A percentile compares a stretch with the other conserved stretches of the same genome.
Conservation (phyloP, 495 filamentous ascomycete genomes). For the Cladorrhinum samala region DNA sequence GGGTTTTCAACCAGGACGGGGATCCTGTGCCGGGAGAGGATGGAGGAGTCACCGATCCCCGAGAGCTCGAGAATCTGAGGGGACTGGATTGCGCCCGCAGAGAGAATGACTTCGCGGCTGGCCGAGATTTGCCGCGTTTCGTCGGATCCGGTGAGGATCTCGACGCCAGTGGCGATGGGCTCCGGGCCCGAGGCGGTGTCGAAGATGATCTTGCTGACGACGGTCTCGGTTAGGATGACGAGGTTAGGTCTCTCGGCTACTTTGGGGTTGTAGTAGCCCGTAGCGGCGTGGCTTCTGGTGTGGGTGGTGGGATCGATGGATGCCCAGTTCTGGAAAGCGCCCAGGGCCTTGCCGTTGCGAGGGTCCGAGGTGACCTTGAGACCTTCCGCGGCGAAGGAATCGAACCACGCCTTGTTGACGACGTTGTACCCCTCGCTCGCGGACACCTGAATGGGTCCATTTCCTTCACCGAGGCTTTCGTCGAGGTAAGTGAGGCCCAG, state of each 20-base stretch:
- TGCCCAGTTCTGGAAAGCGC: slow-evolving; percentile 41
- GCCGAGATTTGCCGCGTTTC: slow-evolving; percentile 22
- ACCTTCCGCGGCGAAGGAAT: slow-evolving; percentile 29
- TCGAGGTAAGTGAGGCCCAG: slow-evolving; percentile 30
- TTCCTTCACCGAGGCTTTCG: slow-evolving; percentile 20
- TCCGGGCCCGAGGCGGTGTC: slow-evolving; percentile 11
- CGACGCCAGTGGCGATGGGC: slow-evolving; percentile 30
- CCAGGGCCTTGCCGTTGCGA: slow-evolving; percentile 32
- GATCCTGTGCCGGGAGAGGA: slow-evolving; percentile 60
- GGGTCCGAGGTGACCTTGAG: slow-evolving; percentile 32
- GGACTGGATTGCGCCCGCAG: slow-evolving; percentile 52
- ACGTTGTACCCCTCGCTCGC: slow-evolving; percentile 32
- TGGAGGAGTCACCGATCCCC: slow-evolving; percentile 62
- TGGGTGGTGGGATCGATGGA: slow-evolving; percentile 38
- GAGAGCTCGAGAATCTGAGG: slow-evolving; percentile 64
- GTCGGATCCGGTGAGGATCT: slow-evolving; percentile 28
- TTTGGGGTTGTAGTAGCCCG: slow-evolving; percentile 32
- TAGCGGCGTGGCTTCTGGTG: slow-evolving; percentile 33
- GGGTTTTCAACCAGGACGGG: slow-evolving; percentile 64
- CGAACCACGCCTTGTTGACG: slow-evolving; percentile 33
- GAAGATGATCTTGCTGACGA: slow-evolving; percentile 39
- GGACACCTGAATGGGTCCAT: slow-evolving; percentile 38
- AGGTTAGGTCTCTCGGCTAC: slow-evolving; percentile 39
- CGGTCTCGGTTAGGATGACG: slow-evolving; percentile 38
- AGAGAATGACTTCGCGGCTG: slow-evolving; percentile 49